Evolutionary conservation across 2,329 filamentous ascomycete species (phyloP).

Genomic region (Penicillium sp.): DNA sequence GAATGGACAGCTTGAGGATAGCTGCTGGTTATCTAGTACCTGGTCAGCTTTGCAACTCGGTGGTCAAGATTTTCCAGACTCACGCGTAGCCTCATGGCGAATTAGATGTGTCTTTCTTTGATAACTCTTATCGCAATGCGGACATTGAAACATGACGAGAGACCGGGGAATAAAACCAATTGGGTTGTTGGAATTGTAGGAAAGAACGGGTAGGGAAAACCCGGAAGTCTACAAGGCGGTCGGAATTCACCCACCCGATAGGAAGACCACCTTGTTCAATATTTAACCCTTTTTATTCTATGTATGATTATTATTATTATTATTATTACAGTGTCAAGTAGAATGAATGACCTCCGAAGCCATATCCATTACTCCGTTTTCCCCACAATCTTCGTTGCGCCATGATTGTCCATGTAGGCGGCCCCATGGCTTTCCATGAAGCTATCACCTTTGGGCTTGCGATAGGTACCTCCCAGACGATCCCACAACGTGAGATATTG

Average conservation of each 20-base stretch:
- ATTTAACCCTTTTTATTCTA: not conserved
- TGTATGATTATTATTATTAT: conserved; percentile 4
- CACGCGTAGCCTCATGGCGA: conserved; percentile 30
- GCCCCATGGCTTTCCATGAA: conserved; percentile 12
- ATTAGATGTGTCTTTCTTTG: conserved; percentile 27
- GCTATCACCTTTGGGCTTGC: conserved; percentile 16
- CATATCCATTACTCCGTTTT: not conserved
- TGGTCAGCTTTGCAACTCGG: conserved; percentile 5
- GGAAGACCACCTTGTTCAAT: not conserved
- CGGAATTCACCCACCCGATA: not conserved
- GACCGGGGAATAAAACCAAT: too few species aligned
- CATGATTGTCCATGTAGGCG: not conserved
- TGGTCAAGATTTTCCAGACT: not conserved
- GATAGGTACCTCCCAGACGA: conserved; percentile 67
- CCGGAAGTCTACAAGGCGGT: not conserved
- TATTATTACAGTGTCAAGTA: not conserved
- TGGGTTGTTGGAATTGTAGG: not conserved
- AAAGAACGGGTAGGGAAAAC: not conserved
- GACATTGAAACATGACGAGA: conserved; percentile 25
- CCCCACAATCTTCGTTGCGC: not conserved
- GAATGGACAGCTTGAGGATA: conserved; percentile 25
- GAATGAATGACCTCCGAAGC: not conserved
- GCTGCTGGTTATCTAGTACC: conserved; percentile 22
- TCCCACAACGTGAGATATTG: conserved; percentile 94
- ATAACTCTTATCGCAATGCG: conserved; percentile 28